phyloP scores from a whole-genome alignment of 139 green algal species.

The Tetratostichococcus sp. region DNA sequence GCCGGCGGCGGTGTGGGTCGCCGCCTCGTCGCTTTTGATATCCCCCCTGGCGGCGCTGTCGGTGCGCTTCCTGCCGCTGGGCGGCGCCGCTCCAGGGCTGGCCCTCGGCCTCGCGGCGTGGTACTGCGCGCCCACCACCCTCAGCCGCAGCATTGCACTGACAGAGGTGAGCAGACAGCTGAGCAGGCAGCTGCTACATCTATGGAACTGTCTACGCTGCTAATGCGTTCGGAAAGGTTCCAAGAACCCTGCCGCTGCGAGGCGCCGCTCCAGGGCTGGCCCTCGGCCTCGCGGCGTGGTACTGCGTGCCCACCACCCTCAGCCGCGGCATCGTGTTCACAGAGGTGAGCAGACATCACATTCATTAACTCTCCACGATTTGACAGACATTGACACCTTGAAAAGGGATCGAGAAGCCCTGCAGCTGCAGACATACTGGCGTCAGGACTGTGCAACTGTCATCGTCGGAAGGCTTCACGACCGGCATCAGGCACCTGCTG shows the following conservation, averaged over 20 bases:
- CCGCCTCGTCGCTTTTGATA: conserved; percentile 5
- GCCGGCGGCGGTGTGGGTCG: conserved; percentile 4
- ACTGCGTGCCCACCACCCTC: conserved; percentile 19
- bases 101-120: conserved; percentile 17
- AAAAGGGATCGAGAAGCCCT: no score
- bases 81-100: neutral
- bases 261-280: conserved; percentile 1
- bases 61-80: conserved; percentile 7
- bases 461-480: no score
- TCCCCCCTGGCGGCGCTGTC: conserved; percentile 15
- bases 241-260: conserved; percentile 1
- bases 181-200: no score
- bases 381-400: no score
- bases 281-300: conserved; percentile 17
- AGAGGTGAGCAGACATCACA: no score
- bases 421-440: no score
- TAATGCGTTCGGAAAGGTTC: no score
- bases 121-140: conserved; percentile 17
- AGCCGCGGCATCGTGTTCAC: conserved; percentile 9
- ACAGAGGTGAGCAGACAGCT: neutral
- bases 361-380: no score
- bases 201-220: no score
- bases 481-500: no score
- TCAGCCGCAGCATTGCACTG: conserved; percentile 12
- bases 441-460: no score